Evolutionary conservation across 192 early-diverging fungal genomes (phyloP).

Genomic region (Coemansia sp.): DNA sequence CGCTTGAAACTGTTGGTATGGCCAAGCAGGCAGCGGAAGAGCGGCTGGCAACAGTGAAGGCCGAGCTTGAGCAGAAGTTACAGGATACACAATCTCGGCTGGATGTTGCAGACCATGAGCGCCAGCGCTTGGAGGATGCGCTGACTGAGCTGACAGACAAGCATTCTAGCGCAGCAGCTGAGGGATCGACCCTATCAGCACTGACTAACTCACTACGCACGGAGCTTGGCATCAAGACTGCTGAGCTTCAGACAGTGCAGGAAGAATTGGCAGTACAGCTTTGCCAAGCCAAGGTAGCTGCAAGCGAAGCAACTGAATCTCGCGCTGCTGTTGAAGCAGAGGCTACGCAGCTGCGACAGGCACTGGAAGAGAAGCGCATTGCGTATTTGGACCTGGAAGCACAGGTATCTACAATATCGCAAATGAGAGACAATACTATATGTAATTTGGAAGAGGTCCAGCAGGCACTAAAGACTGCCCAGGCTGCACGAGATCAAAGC

Average conservation of each 20-base stretch:
- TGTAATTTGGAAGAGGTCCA: background rate
- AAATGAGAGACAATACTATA: background rate
- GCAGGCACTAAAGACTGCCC: background rate
- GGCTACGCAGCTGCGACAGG: constrained; percentile 1
- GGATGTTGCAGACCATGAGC: background rate
- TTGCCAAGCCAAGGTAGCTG: background rate
- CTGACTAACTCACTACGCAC: background rate
- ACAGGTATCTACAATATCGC: background rate
- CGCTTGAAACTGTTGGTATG: background rate
- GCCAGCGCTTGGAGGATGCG: background rate
- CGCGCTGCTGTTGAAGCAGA: background rate
- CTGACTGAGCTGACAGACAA: background rate
- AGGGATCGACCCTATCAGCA: background rate
- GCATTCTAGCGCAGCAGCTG: background rate
- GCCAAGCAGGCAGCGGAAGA: constrained; percentile 4
- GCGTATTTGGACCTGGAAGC: background rate
- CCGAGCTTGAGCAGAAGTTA: background rate
- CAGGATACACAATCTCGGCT: constrained; percentile 2
- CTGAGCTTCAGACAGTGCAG: background rate
- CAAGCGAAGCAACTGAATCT: background rate
- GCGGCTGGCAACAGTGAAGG: background rate
- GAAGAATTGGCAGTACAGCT: background rate
- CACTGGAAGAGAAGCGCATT: background rate
- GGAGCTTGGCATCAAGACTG: background rate
- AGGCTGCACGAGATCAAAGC: background rate